Evolutionary conservation across 176 grass and related monocot species (phyloP), one percentile per base, ranked within the genome.

Genomic region (Poa pratensis): DNA sequence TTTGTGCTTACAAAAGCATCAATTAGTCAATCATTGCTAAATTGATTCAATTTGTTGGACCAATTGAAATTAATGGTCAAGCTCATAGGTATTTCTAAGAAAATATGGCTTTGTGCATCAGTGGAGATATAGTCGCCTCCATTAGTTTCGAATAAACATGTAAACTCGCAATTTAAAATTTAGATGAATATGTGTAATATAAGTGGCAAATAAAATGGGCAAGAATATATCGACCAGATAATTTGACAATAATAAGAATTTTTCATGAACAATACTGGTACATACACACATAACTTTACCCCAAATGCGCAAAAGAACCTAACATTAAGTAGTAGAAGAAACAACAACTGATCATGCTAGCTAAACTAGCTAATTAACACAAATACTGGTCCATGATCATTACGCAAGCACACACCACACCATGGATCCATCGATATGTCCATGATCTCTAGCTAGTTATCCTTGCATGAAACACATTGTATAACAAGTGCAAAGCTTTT

Each of bases 331-430:
- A 43, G 35, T 9, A 32, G 3, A 57, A 55, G 13, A 67, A 76
- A 40, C 42, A 69, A n/a, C 76, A 54, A 71, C 24, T 77, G 76
- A 85, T 80, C 85, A 88, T 81, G 89, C 80, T 80, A 86, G 66
- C 50, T 82, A 65, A 62, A 83, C 37, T 86, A 87, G 30, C 49
- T 57, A 57, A 75, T 50, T 78, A 30, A 22, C 48, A 62, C 22
- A 69, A 79, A 74, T 90, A 76, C 16, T 54, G 51, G 22, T 63
- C 61, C 81, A 81, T 87, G 89, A 81, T 85, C 89, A 83, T 45
- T 69, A 69, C 28, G 71, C 71, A 74, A 28, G 43, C 43, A 74
- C 84, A 75, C 24, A 72, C 13, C 28, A 32, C 49, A 49, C 80
- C 57, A 78, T 77, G 58, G 62, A 32, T 76, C 45, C 62, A 49